Evolutionary conservation across 352 stramenopile genomes (phyloP).

Genomic region (Globisporangium splendens): DNA sequence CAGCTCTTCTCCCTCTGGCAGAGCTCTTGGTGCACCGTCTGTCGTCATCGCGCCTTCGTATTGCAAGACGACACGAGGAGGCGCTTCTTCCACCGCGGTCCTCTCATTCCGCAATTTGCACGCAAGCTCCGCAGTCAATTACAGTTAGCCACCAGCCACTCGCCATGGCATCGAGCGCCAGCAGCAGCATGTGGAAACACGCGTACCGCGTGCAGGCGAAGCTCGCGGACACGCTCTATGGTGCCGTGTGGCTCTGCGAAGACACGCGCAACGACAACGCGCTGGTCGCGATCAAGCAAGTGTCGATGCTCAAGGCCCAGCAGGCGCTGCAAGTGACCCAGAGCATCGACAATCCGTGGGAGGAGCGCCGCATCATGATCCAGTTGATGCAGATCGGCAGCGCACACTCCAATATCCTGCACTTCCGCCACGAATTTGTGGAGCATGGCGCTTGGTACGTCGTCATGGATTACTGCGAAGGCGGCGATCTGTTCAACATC

Average conservation of each 20-base stretch:
- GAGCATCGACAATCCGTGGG: conserved; percentile 44
- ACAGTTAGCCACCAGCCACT: no score
- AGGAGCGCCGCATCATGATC: conserved; percentile 24
- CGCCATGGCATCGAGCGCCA: neutral
- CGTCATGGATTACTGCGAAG: conserved; percentile 49
- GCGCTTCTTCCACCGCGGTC: no score
- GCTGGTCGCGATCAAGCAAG: conserved; percentile 48
- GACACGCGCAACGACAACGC: conserved; percentile 21
- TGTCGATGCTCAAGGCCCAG: conserved; percentile 27
- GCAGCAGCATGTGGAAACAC: conserved; percentile 9
- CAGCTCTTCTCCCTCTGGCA: no score
- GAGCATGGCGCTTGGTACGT: conserved; percentile 39
- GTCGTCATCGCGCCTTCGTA: no score
- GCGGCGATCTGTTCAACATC: conserved; percentile 36
- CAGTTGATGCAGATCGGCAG: conserved; percentile 20
- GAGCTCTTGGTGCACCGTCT: no score
- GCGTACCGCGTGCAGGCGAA: conserved; percentile 13
- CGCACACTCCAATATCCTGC: conserved; percentile 41
- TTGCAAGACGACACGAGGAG: no score
- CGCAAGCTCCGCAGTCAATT: no score
- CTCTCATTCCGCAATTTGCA: no score
- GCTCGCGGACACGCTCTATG: conserved; percentile 30
- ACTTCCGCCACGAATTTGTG: conserved; percentile 35
- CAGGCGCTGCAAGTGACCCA: conserved; percentile 18
- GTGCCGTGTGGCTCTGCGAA: conserved; percentile 34